Conservation (phyloP, 2,329 filamentous ascomycete species). For the Cordyceps militaris region DNA sequence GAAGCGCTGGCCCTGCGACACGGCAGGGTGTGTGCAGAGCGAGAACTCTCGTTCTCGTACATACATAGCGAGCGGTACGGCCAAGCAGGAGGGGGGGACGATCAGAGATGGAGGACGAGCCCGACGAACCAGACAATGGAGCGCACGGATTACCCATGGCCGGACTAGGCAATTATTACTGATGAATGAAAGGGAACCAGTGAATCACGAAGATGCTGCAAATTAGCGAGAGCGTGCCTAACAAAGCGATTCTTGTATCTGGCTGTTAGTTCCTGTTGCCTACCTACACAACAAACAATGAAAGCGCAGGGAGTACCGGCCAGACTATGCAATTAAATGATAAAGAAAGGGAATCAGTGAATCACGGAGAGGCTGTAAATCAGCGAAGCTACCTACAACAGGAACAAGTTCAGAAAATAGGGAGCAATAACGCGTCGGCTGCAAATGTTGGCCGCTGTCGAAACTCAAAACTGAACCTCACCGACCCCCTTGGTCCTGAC, state of each 20-base stretch:
- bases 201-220: no score
- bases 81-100: slow-evolving; percentile 13
- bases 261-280: no score
- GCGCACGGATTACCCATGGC: slow-evolving; percentile 26
- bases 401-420: no score
- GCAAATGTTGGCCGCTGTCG: neutral
- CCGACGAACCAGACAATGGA: slow-evolving; percentile 24
- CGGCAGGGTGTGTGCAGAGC: neutral
- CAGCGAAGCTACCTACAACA: no score
- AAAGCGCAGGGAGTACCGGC: no score
- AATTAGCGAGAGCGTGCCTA: no score
- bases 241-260: no score
- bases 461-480: neutral
- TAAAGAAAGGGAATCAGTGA: slow-evolving; percentile 22
- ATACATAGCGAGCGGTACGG: neutral
- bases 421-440: neutral
- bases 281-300: no score
- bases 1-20: slow-evolving; percentile 4
- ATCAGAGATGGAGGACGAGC: slow-evolving; percentile 16
- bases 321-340: no score
- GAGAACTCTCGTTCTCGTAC: neutral
- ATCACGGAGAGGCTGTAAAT: no score
- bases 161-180: slow-evolving; percentile 34
- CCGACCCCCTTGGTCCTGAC: neutral
- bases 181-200: no score